Evolutionary conservation across 108 stramenopile species (phyloP), one percentile per base, ranked within the genome.

Genomic region (Cyclotella atomus): DNA sequence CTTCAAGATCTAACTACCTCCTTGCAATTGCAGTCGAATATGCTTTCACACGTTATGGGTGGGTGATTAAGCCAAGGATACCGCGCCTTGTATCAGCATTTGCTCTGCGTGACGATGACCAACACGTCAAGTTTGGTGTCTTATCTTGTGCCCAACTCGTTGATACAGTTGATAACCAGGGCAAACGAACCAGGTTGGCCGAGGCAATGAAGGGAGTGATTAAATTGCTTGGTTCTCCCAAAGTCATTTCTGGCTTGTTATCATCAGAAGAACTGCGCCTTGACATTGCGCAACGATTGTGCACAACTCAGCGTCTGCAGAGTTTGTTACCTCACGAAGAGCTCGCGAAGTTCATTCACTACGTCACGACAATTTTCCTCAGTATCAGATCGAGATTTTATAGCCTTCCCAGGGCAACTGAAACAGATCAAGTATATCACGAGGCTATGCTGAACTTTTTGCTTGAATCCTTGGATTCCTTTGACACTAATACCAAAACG

Each of bases 121-220:
- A 82, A 65, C 67, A 88, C 63, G 90, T 83, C 23, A 82, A 73
- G 20, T 89, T 80, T 75, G 94, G 94, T 15, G 67, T 95, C 32
- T 87, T 90, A 9, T 89, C 90, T 20, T 88, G 88, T 54, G 59
- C 83, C 14, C 52, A 65, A 59, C 84, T 95, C 8, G 81, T 76
- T 7, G 59, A 67, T 44, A 64, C 87, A 55, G 65, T 90, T 25
- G 89, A 92, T 46, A 67, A 76, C 21, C 89, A 91, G 75, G 89
- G 91, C 10, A 91, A 88, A 50, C 72, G 90, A 68, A 82, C 83
- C 36, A 87, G 94, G 3, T 81, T 95, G 9, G 87, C 94, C 28
- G 94, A 95, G 72, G 90, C 88, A 15, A 78, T 92, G 74, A 95
- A 95, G 78, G 94, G 94, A 19, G 91, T 93, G 15, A 82, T 83